These are phyloP conservation scores for Polysphondylium violaceum DNA, from an alignment of 78 protist species.

Conservation along the genomic window DNA sequence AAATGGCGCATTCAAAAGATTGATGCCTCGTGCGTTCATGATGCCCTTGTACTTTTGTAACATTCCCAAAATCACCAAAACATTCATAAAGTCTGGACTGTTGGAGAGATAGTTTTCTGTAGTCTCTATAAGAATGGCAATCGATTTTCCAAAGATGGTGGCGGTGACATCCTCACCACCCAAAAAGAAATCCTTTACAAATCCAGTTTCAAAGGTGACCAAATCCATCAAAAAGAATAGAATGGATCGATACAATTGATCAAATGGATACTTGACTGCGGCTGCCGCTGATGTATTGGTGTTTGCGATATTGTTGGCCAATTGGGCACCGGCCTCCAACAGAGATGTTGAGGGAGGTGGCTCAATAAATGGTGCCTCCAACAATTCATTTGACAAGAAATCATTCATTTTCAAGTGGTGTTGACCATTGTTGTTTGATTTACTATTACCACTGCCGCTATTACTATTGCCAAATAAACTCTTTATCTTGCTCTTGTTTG, in stretches of 20 bases:
- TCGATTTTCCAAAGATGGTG: slow-evolving; percentile 17
- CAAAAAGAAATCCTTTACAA: slow-evolving; percentile 48
- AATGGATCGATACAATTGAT: slow-evolving; percentile 45
- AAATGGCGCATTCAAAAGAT: slow-evolving; percentile 16
- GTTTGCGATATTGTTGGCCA: neutral
- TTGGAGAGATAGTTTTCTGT: slow-evolving; percentile 3
- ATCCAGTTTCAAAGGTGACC: slow-evolving; percentile 8
- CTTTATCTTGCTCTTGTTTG: slow-evolving; percentile 32
- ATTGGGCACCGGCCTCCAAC: slow-evolving; percentile 14
- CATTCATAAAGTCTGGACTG: slow-evolving; percentile 18
- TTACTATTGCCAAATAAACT: neutral
- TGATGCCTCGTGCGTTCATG: slow-evolving; percentile 10
- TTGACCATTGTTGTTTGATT: neutral
- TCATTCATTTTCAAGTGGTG: slow-evolving; percentile 16
- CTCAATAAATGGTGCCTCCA: slow-evolving; percentile 51
- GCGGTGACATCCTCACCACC: slow-evolving; percentile 61
- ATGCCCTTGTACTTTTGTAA: slow-evolving; percentile 4
- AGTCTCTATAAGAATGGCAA: neutral
- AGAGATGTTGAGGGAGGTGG: slow-evolving; percentile 25
- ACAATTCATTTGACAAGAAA: neutral
- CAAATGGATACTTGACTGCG: slow-evolving; percentile 54
- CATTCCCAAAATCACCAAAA: slow-evolving; percentile 10
- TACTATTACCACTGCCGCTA: too few relatives aligned
- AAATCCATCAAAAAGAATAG: slow-evolving; percentile 62
- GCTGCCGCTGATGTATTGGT: neutral